Base-by-base conservation (phyloP, 75 land plant genomes). In the Azolla pinnata region DNA sequence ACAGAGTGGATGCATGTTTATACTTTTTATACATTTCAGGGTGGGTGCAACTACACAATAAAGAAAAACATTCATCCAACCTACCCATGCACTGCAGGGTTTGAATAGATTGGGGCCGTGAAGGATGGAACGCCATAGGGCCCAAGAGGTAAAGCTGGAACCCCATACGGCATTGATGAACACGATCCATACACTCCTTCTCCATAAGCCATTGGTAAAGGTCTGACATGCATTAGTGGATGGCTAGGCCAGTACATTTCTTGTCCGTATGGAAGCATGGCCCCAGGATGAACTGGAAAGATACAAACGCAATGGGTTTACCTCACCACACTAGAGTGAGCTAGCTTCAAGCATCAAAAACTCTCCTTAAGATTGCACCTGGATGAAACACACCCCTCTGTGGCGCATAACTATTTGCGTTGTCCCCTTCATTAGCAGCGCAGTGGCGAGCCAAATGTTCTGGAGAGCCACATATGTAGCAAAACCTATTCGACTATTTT, bases 381-480 rank as follows among this genome's bases (percentile, higher is more conserved):
- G 73, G 64, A 29, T 64, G 76, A 77, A 73, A 69, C 81, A 83
- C 66, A 28, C 72, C 68, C 44, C 66, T 56, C 54, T 76, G 80
- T 31, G 67, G 63, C 24, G 61, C 31, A 70, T 72, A 59, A 45
- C 53, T 50, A 28, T 25, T 63, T 31, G 69, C 54, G 66, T 68
- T 62, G 58, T 60, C 74, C 24, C 25, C 54, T 24, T 14, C 14
- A 52, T 18, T 47, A 12, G 29, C 29, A 25, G 80, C 72, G 40
- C 93, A 88, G 44, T 88, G 80, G 66, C 85, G 79, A 17, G 79
- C 79, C 24, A 88, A 47, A 69, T 88, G 93, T 26, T 79, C 83
- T 28, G 76, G 83, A 63, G 83, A 82, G 30, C 90, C 93, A 70
- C 93, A 88, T 12, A 59, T 59, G 66, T 73, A 88, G 59, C 93